phyloP scores from a whole-genome alignment of 345 rosid genomes.

The Murraya koenigii region DNA sequence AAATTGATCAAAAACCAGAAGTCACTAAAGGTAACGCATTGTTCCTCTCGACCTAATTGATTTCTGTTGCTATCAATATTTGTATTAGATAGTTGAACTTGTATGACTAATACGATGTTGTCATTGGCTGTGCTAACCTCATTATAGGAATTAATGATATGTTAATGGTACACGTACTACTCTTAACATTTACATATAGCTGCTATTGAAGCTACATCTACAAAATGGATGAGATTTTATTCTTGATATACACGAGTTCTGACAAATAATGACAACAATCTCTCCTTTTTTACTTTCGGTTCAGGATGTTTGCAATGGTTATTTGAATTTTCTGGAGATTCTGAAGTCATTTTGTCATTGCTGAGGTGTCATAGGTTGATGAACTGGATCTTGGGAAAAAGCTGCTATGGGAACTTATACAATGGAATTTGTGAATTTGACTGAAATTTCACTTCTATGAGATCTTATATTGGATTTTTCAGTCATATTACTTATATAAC shows the following conservation, averaged over 20 bases:
- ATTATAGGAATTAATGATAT: background rate
- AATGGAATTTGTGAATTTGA: background rate
- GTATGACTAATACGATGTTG: background rate
- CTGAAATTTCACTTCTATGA: background rate
- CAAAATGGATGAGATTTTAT: background rate
- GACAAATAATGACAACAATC: background rate
- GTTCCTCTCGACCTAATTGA: background rate
- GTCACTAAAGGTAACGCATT: conserved; percentile 55
- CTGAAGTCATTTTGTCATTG: background rate
- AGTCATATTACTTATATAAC: background rate
- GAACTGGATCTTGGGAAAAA: background rate
- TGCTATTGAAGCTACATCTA: background rate
- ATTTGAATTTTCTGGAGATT: background rate
- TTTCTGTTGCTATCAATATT: background rate
- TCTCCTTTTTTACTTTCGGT: background rate
- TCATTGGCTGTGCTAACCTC: background rate
- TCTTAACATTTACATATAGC: background rate
- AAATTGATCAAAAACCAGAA: conserved; percentile 71
- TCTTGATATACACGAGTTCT: background rate
- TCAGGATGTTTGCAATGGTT: background rate
- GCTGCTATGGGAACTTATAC: background rate
- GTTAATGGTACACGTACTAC: background rate
- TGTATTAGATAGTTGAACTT: background rate
- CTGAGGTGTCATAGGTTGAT: background rate
- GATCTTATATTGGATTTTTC: background rate